Percentiles rank a stretch among this genome's conserved stretches.
Evolutionary conservation across 805 yeast genomes (phyloP).

Genomic region (Zygosaccharomyces pseudorouxii): DNA sequence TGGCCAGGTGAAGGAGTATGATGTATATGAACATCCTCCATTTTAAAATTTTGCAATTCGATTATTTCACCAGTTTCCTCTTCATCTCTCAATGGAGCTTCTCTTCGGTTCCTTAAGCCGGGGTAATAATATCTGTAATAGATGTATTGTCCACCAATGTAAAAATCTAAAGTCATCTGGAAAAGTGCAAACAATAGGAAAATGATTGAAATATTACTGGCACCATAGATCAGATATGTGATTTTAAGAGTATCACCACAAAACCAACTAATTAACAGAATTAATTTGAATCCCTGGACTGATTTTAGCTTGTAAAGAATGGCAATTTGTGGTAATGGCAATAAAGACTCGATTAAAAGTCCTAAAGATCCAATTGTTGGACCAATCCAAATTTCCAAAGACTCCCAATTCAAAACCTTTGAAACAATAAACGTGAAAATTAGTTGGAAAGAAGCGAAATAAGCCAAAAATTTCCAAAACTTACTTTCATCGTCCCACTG

Average conservation of each 20-base stretch:
- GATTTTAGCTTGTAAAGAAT: constrained; percentile 60
- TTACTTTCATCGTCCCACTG: constrained; percentile 64
- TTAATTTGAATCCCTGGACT: constrained; percentile 72
- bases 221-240: constrained; percentile 69
- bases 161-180: constrained; percentile 70
- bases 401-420: constrained; percentile 37
- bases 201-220: constrained; percentile 58
- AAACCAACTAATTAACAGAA: constrained; percentile 77
- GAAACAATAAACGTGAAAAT: constrained; percentile 31
- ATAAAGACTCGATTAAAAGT: constrained; percentile 62
- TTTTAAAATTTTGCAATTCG: constrained; percentile 16
- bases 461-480: constrained; percentile 60
- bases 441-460: constrained; percentile 42
- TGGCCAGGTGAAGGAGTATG: constrained; percentile 12
- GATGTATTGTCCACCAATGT: constrained; percentile 68
- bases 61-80: constrained; percentile 9
- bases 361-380: constrained; percentile 56
- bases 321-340: constrained; percentile 77
- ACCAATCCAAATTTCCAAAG: constrained; percentile 52
- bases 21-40: constrained; percentile 3
- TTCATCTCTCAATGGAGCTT: background rate
- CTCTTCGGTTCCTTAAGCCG: constrained; percentile 7
- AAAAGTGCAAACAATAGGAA: constrained; percentile 69
- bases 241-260: constrained; percentile 83
- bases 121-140: constrained; percentile 48